phyloP scores from a whole-genome alignment of 306 rosid genomes.

The Inga oerstediana region DNA sequence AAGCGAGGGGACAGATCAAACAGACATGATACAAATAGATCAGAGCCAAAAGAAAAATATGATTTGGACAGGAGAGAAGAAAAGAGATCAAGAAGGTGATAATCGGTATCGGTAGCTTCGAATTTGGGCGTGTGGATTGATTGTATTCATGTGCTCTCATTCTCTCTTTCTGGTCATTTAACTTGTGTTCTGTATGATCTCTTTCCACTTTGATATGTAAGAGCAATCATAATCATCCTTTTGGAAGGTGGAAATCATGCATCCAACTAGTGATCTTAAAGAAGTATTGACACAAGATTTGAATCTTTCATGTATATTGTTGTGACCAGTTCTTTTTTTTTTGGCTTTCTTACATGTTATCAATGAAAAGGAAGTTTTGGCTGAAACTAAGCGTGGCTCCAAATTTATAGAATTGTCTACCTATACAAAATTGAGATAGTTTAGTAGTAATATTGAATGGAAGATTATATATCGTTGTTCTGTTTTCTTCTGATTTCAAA shows the following conservation, averaged over 20 bases:
- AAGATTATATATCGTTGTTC: no score
- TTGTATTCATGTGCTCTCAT: not conserved
- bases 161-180: slow-evolving; percentile 17
- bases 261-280: not conserved
- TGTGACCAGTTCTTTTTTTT: not conserved
- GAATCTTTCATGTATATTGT: not conserved
- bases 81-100: slow-evolving; percentile 51
- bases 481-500: no score
- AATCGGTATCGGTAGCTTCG: slow-evolving; percentile 20
- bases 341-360: not conserved
- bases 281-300: not conserved
- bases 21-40: slow-evolving; percentile 26
- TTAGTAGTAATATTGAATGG: not conserved
- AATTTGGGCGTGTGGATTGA: not conserved
- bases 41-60: slow-evolving; percentile 35
- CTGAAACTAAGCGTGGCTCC: not conserved
- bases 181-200: not conserved
- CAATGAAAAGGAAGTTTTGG: not conserved
- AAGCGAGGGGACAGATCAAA: slow-evolving; percentile 48
- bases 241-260: not conserved
- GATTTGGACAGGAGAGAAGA: slow-evolving; percentile 47
- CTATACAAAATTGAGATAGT: not conserved
- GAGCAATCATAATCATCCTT: not conserved
- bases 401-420: not conserved
- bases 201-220: not conserved